These are phyloP conservation scores for Corchorus olitorius DNA, from an alignment of 345 rosid species.

Conservation along the genomic window DNA sequence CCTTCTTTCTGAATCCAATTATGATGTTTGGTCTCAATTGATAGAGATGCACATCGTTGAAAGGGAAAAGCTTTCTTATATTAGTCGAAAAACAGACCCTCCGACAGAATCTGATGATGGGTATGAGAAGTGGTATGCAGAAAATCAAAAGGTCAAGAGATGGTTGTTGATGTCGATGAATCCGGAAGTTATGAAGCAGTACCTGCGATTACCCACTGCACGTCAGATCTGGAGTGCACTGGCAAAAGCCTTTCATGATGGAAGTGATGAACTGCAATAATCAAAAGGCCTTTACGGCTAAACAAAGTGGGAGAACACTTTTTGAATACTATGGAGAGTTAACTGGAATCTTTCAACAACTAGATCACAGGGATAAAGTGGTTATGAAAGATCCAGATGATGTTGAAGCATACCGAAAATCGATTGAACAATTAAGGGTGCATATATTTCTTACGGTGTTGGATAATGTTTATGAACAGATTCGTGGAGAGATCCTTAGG, in stretches of 20 bases:
- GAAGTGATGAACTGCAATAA: no score
- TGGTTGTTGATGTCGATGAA: no score
- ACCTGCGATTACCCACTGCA: neutral
- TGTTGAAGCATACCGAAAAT: neutral
- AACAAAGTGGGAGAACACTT: constrained; percentile 7
- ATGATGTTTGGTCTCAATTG: no score
- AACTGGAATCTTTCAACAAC: neutral
- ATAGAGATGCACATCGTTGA: no score
- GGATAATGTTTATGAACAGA: neutral
- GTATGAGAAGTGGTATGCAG: no score
- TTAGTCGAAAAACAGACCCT: no score
- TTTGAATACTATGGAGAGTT: constrained; percentile 14
- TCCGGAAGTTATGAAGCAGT: constrained; percentile 12
- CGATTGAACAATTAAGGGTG: neutral
- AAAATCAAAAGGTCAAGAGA: no score
- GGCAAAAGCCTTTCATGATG: constrained; percentile 7
- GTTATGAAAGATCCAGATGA: neutral
- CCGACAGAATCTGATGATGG: no score
- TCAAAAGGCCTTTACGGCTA: neutral
- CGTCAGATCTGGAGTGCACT: neutral
- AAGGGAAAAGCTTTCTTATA: no score
- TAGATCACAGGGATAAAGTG: constrained; percentile 12
- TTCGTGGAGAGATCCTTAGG: neutral
- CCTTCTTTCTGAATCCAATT: no score
- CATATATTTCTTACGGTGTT: neutral